phyloP scores from a whole-genome alignment of 2,329 filamentous ascomycete species.

The Penicillium sp. region DNA sequence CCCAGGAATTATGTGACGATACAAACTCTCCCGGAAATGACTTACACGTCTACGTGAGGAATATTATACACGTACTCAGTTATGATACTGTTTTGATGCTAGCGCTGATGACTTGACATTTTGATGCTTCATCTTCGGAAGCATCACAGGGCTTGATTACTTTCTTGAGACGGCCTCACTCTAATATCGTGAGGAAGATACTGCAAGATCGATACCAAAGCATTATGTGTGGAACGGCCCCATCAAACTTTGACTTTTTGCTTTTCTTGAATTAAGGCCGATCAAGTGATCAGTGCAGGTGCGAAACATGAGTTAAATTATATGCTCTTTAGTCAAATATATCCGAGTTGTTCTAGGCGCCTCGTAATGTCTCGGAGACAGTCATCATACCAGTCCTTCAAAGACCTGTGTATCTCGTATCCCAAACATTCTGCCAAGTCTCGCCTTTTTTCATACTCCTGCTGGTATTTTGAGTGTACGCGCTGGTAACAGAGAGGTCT shows the following conservation, averaged over 20 bases:
- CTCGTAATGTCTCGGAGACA: background rate
- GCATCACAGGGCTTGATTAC: background rate
- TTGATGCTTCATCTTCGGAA: background rate
- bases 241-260: too few relatives aligned
- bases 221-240: background rate
- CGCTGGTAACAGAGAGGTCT: slow-evolving; percentile 1
- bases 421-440: background rate
- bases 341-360: background rate
- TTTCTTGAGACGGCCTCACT: background rate
- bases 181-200: background rate
- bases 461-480: background rate
- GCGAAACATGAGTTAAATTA: background rate
- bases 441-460: background rate
- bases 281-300: too few relatives aligned
- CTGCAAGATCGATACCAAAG: background rate
- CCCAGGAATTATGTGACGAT: background rate
- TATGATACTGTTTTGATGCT: background rate
- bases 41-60: background rate
- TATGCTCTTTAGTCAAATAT: background rate
- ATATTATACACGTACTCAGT: too few relatives aligned
- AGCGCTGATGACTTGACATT: background rate
- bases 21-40: background rate
- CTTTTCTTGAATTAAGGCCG: too few relatives aligned
- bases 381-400: background rate
- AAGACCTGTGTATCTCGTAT: background rate